phyloP scores from a whole-genome alignment of 1,284 basidiomycete species.

The Peniophora sp. region DNA sequence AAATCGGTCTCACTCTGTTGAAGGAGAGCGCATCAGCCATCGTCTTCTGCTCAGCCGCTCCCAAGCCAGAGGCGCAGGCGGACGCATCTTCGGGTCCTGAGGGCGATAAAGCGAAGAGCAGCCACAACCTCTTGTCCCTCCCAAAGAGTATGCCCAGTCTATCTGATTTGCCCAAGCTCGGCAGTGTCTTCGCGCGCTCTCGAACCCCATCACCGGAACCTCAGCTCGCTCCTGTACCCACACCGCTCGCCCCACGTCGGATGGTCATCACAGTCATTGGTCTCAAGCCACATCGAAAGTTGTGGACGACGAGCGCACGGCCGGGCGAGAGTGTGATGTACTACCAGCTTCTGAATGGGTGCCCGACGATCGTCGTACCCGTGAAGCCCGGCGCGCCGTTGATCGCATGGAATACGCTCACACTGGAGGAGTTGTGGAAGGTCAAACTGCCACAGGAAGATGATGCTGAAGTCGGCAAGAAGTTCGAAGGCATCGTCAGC shows the following conservation, averaged over 20 bases:
- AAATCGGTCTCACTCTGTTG: constrained; percentile 49
- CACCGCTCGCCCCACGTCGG: constrained; percentile 39
- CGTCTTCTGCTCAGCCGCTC: constrained; percentile 29
- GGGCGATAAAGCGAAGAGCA: neutral
- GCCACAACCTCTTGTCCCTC: neutral
- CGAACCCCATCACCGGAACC: constrained; percentile 45
- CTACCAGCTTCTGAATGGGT: constrained; percentile 54
- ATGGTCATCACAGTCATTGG: constrained; percentile 49
- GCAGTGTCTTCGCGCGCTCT: constrained; percentile 36
- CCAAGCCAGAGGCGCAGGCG: constrained; percentile 11
- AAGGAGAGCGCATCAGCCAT: constrained; percentile 46
- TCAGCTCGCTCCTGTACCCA: constrained; percentile 30
- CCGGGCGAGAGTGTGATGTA: constrained; percentile 56
- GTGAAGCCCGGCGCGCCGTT: constrained; percentile 52
- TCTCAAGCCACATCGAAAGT: constrained; percentile 47
- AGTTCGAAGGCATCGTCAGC: constrained; percentile 44
- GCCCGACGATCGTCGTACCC: constrained; percentile 51
- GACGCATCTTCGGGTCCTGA: neutral
- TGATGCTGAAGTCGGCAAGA: constrained; percentile 20
- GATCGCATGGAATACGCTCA: constrained; percentile 53
- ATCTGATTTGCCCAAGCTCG: constrained; percentile 19
- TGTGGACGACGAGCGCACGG: constrained; percentile 52
- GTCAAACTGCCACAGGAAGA: constrained; percentile 32
- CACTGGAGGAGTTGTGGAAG: constrained; percentile 50
- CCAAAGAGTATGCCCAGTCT: constrained; percentile 2